Evolutionary conservation across 305 asterid genomes (phyloP).

Genomic region (Withania somnifera): DNA sequence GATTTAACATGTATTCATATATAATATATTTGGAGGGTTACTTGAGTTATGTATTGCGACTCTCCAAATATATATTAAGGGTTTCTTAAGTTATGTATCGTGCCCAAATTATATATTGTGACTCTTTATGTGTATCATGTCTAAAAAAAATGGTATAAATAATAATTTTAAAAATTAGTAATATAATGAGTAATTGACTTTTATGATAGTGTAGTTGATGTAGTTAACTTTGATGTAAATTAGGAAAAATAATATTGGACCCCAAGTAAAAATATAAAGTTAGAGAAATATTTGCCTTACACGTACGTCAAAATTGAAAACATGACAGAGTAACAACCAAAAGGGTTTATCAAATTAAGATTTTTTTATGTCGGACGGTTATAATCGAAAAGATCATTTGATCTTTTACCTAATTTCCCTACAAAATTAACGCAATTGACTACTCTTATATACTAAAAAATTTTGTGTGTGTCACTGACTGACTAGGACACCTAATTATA

Average conservation of each 20-base stretch:
- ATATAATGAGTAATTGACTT: too few relatives aligned
- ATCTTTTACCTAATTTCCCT: neutral
- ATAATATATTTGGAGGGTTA: too few relatives aligned
- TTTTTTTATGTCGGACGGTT: neutral
- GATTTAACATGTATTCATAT: too few relatives aligned
- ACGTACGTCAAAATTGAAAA: neutral
- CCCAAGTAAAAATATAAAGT: neutral
- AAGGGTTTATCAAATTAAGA: neutral
- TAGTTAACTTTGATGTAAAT: neutral
- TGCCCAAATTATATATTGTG: too few relatives aligned
- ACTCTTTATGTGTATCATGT: too few relatives aligned
- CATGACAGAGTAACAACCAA: neutral
- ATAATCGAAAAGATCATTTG: neutral
- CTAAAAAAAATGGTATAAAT: too few relatives aligned
- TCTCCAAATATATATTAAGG: too few relatives aligned
- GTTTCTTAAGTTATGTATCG: too few relatives aligned
- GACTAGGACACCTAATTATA: neutral
- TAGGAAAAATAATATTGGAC: neutral
- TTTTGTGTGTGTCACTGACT: neutral
- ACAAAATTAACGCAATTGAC: neutral
- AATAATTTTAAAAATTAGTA: too few relatives aligned
- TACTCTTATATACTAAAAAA: neutral
- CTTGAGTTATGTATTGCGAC: too few relatives aligned
- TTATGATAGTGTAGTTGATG: too few relatives aligned
- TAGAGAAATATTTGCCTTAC: neutral